Evolutionary conservation across 495 filamentous ascomycete genomes (phyloP).

Genomic region (Cryomyces minteri): DNA sequence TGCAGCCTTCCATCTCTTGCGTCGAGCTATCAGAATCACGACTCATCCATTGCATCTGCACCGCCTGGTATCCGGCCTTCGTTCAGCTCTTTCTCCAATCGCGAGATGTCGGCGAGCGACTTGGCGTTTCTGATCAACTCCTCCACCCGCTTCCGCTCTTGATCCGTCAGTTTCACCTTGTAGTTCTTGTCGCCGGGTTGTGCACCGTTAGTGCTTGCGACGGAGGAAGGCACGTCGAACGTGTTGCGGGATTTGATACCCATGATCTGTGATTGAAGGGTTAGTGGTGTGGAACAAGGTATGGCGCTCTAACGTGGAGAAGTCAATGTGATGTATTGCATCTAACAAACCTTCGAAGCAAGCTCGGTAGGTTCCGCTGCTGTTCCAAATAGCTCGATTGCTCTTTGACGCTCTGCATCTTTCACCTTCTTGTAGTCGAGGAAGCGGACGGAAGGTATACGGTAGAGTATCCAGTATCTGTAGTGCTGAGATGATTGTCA

Average conservation of each 20-base stretch:
- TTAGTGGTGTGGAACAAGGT: not conserved
- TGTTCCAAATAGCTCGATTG: slow-evolving; percentile 68
- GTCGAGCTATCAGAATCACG: too few relatives aligned
- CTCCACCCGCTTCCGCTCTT: slow-evolving; percentile 50
- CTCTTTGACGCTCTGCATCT: slow-evolving; percentile 57
- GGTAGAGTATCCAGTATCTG: slow-evolving; percentile 80
- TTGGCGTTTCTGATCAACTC: slow-evolving; percentile 67
- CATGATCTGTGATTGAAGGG: slow-evolving; percentile 40
- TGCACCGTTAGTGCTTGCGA: slow-evolving; percentile 17
- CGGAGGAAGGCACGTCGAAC: slow-evolving; percentile 42
- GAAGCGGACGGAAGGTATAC: slow-evolving; percentile 67
- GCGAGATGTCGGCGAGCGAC: slow-evolving; percentile 47
- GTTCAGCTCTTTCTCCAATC: slow-evolving; percentile 54
- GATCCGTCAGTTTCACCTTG: slow-evolving; percentile 46
- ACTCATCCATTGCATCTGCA: not conserved
- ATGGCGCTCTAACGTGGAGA: too few relatives aligned
- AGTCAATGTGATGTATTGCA: not conserved
- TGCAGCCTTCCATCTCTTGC: too few relatives aligned
- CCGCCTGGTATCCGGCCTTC: slow-evolving; percentile 70
- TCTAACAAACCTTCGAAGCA: slow-evolving; percentile 30
- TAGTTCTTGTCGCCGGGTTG: slow-evolving; percentile 36
- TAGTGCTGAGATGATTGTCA: slow-evolving; percentile 44
- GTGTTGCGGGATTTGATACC: slow-evolving; percentile 59
- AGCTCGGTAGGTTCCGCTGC: slow-evolving; percentile 55
- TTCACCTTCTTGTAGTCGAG: slow-evolving; percentile 89